Evolutionary conservation across 2,329 filamentous ascomycete species (phyloP), one percentile per base, ranked within the genome.

Genomic region (Tolypocladium inflatum): DNA sequence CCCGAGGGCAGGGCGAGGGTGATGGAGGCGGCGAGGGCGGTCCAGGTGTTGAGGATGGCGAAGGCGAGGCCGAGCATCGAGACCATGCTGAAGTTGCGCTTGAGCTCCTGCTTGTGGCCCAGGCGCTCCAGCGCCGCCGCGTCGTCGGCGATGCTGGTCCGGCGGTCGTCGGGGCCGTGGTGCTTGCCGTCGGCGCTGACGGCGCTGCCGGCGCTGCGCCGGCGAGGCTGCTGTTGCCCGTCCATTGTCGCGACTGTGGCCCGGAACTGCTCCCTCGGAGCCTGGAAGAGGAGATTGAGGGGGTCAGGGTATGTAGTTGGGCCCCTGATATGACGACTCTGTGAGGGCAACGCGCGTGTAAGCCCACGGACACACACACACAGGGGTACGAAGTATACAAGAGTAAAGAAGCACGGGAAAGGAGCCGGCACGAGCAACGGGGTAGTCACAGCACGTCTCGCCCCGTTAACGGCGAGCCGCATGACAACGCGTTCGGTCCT

Each of bases 1-100:
- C 89, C 89, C 17, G 83, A 87, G 1, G 88, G 86, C 38, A 92
- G 75, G 23, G 77, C 77, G 13, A 79, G 68, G 17, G 69, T 71
- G 58, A 80, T 73, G 13, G 76, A 78, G 3, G 77, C 75, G 9
- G 77, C 74, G 52, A 80, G 70, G 7, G 78, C 78, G 0, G 77
- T 79, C 77, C 77, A 79, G 58, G 73, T 76, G 69, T 79, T 79
- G 61, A 80, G 74, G 55, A 79, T 78, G 60, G 76, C 76, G 59
- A 79, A 78, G 10, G 76, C 76, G 30, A 79, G 71, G 10, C 76
- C 76, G 3, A 79, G 71, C 72, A 80, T 78, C 35, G 72, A 78
- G 4, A 78, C 57, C 65, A 73, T 74, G 59, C 76, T 78, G 60
- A 81, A 80, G 66, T 78, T 79, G 54, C 79, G 74, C 64, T 75